These are phyloP conservation scores for Floccularia luteovirens DNA, from an alignment of 768 basidiomycete genomes.

Conservation along the genomic window DNA sequence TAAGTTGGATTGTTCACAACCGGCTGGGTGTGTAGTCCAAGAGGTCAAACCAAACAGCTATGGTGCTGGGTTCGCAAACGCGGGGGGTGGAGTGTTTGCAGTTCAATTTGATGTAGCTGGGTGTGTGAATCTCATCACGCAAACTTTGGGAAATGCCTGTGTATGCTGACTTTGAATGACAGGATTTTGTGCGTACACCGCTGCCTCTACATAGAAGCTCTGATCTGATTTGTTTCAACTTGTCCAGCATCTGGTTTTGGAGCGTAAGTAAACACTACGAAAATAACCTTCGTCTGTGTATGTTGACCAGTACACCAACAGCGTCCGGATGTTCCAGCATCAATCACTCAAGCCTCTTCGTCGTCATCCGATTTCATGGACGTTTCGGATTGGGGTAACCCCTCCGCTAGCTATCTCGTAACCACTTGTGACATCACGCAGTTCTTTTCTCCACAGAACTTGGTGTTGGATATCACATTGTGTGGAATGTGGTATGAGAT, in stretches of 20 bases:
- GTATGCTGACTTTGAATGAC: background rate
- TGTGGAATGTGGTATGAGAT: conserved; percentile 34
- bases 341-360: conserved; percentile 19
- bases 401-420: conserved; percentile 30
- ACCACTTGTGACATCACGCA: conserved; percentile 30
- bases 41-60: conserved; percentile 37
- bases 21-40: conserved; percentile 34
- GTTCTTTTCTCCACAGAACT: conserved; percentile 36
- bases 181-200: conserved; percentile 10
- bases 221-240: background rate
- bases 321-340: conserved; percentile 29
- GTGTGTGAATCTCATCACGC: conserved; percentile 10
- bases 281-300: too few relatives aligned
- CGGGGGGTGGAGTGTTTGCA: conserved; percentile 52
- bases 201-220: background rate
- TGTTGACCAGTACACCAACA: conserved; percentile 14
- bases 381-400: conserved; percentile 33
- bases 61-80: conserved; percentile 38
- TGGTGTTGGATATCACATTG: conserved; percentile 47
- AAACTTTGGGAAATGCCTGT: background rate
- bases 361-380: conserved; percentile 25
- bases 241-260: conserved; percentile 37
- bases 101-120: conserved; percentile 58
- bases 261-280: conserved; percentile 21
- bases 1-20: conserved; percentile 24